A percentile compares a stretch with the other conserved stretches of the same genome.
These are phyloP conservation scores for Paecilomyces variotii DNA, from an alignment of 2,329 filamentous ascomycete species.

Conservation along the genomic window DNA sequence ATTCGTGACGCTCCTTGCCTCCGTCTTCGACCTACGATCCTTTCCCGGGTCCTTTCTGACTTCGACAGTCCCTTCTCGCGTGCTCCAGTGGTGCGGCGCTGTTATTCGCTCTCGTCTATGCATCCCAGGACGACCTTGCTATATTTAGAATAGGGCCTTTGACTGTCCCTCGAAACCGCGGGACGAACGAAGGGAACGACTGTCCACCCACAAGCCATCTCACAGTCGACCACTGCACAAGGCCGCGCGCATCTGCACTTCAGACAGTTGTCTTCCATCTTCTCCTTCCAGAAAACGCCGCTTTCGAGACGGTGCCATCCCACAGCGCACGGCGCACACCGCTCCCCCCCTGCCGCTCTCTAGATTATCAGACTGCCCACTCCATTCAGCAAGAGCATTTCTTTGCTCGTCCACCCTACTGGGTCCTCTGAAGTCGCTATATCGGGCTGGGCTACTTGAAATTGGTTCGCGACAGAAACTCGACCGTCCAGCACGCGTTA, in stretches of 20 bases:
- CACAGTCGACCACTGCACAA: background rate
- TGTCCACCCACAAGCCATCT: background rate
- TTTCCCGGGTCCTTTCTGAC: background rate
- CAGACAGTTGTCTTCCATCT: background rate
- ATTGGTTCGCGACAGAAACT: background rate
- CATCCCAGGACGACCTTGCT: background rate
- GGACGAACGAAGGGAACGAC: conserved; percentile 1
- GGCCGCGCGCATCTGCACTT: background rate
- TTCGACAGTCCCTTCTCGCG: background rate
- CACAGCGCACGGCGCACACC: background rate
- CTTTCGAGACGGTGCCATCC: background rate
- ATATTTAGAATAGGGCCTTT: conserved; percentile 2
- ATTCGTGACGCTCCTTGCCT: background rate
- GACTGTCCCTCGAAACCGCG: background rate
- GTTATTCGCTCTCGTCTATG: background rate
- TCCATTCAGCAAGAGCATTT: background rate
- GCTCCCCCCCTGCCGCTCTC: background rate
- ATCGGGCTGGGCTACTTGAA: background rate
- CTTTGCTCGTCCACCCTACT: background rate
- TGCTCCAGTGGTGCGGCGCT: background rate
- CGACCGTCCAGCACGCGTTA: background rate
- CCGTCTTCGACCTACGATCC: background rate
- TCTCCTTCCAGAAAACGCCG: background rate
- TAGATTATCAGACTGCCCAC: background rate
- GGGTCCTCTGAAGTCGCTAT: background rate